phyloP scores from a whole-genome alignment of 768 basidiomycete genomes.

The Melanogaster broomeanus region DNA sequence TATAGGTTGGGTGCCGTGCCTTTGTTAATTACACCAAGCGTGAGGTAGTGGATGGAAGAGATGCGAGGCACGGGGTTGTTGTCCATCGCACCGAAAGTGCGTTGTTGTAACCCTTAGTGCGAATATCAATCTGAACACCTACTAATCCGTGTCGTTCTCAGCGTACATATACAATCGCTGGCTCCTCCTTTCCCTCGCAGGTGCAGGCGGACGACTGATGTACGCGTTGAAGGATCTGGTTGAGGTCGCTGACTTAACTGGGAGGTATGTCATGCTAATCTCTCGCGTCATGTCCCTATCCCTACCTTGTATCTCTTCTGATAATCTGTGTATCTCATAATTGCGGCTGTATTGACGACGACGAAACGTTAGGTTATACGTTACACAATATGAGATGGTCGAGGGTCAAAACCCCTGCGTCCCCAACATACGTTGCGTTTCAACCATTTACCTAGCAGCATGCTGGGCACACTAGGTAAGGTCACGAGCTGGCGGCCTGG shows the following conservation, averaged over 20 bases:
- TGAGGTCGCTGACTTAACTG: constrained; percentile 90
- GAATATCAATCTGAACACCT: neutral
- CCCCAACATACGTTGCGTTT: too few relatives aligned
- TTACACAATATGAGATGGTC: too few relatives aligned
- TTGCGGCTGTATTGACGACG: too few relatives aligned
- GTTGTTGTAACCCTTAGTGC: constrained; percentile 11
- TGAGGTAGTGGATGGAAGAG: constrained; percentile 7
- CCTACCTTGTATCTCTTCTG: neutral
- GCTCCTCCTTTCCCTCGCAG: too few relatives aligned
- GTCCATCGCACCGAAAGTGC: constrained; percentile 53
- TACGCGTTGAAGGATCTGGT: constrained; percentile 95
- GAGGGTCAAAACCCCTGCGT: too few relatives aligned
- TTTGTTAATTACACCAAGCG: constrained; percentile 63
- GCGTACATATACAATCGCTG: constrained; percentile 93
- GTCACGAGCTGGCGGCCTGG: too few relatives aligned
- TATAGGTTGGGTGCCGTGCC: constrained; percentile 92
- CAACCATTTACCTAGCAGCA: too few relatives aligned
- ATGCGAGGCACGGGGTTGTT: too few relatives aligned
- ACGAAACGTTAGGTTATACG: constrained; percentile 68
- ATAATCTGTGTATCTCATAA: neutral
- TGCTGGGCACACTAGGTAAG: too few relatives aligned
- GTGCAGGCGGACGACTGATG: too few relatives aligned
- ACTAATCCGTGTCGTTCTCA: constrained; percentile 22
- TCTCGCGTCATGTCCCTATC: too few relatives aligned
- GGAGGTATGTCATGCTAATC: constrained; percentile 28